Base-by-base conservation (phyloP, 495 filamentous ascomycete genomes). In the Talaromyces ruber region DNA sequence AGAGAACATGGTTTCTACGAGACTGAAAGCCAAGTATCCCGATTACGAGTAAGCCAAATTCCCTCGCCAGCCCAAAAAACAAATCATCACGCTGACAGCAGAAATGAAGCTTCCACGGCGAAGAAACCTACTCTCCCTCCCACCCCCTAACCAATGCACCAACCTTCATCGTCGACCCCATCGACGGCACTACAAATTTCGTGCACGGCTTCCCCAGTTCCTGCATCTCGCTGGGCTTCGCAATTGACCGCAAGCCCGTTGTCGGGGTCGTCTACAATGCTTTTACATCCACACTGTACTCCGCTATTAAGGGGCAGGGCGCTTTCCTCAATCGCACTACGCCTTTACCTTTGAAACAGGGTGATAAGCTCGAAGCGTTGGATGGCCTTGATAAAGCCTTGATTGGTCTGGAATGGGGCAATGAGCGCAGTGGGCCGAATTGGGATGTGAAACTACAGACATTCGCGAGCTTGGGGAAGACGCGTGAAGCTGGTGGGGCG, bases 121-220 rank as follows among this genome's bases (percentile, higher is more conserved):
- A 94, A 69, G 92, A 96, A 71, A 95, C 89, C 21, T 94, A 93
- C 80, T 73, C 86, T 53, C 81, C 88, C 28, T 83, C 86, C 60
- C 75, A 76, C 63, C 76, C 68, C 26, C 76, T 96, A 61, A 90
- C 88, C 3, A 67, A 79, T 39, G 79, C 76, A 1, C 92, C 92
- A 1, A 96, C 92, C 52, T 96, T 96, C 75, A 82, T 96, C 72
- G 84, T 89, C 62, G 92, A 96, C 76, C 92, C 92, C 45, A 92
- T 95, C 67, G 92, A 96, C 76, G 92, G 92, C 62, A 95, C 91
- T 12, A 85, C 85, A 53, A 96, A 96, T 76, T 96, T 96, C 67
- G 84, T 96, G 6, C 92, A 96, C 74, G 79, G 79, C 58, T 88
- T 90, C 75, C 89, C 91, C 14, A 81, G 86, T 67, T 88, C 90